Percentiles rank a stretch among this genome's conserved stretches.
These are phyloP conservation scores for Blakeslea trispora DNA, from an alignment of 371 early-diverging fungal species.

Conservation along the genomic window DNA sequence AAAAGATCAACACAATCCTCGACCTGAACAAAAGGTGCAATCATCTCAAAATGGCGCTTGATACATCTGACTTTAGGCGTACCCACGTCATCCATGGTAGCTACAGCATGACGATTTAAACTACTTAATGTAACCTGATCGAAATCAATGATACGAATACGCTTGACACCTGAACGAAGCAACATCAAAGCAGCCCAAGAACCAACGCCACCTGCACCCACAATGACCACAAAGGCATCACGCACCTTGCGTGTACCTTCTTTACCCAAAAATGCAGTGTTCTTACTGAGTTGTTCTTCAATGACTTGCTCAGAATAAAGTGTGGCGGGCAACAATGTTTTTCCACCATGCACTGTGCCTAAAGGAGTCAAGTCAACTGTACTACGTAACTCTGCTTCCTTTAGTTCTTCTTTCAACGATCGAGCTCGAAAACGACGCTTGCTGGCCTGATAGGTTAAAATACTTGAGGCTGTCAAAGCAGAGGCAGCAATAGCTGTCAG, in stretches of 20 bases:
- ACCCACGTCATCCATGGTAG: conserved; percentile 86
- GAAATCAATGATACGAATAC: conserved; percentile 91
- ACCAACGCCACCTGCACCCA: conserved; percentile 96
- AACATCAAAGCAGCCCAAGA: conserved; percentile 92
- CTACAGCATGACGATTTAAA: conserved; percentile 92
- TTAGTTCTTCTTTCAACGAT: conserved; percentile 48
- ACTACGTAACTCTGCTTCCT: conserved; percentile 20
- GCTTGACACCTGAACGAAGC: conserved; percentile 84
- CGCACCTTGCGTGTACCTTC: conserved; percentile 67
- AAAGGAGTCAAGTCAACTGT: conserved; percentile 24
- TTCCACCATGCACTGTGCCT: conserved; percentile 16
- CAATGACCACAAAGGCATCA: conserved; percentile 85
- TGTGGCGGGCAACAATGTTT: conserved; percentile 7
- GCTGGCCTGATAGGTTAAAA: conserved; percentile 46
- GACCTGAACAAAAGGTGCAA: conserved; percentile 79
- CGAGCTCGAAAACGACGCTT: conserved; percentile 44
- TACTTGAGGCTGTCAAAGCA: conserved; percentile 54
- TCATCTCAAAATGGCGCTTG: conserved; percentile 65
- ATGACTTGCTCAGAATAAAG: conserved; percentile 63
- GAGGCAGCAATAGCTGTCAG: conserved; percentile 65
- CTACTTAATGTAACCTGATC: conserved; percentile 92
- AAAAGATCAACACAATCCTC: conserved; percentile 82
- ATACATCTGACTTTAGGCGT: conserved; percentile 84
- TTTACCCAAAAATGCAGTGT: conserved; percentile 86
- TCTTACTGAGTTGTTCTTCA: conserved; percentile 84